Percentiles rank a stretch among this genome's conserved stretches.
Evolutionary conservation across 768 basidiomycete genomes (phyloP).

Genomic region (Leccinellum luteum): DNA sequence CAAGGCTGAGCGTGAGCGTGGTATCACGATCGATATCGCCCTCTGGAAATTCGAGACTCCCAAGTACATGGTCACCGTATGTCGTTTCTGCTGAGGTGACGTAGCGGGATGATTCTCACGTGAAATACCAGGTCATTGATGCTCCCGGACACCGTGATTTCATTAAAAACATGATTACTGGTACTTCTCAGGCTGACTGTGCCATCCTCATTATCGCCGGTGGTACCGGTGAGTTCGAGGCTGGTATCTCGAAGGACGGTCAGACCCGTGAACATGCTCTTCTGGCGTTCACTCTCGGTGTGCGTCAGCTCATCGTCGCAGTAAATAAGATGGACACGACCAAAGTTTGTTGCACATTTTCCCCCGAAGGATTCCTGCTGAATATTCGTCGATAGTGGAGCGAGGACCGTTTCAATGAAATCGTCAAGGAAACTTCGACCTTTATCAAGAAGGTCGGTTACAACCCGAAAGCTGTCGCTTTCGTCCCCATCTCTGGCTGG

Average conservation of each 20-base stretch:
- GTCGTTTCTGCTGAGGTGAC: slow-evolving; percentile 29
- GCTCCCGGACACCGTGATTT: slow-evolving; percentile 99
- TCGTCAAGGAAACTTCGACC: slow-evolving; percentile 93
- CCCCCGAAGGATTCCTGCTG: not conserved
- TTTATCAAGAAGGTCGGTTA: slow-evolving; percentile 99
- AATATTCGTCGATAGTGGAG: slow-evolving; percentile 69
- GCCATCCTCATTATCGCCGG: slow-evolving; percentile 99
- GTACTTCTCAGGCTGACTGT: slow-evolving; percentile 99
- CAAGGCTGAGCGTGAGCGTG: slow-evolving; percentile 99
- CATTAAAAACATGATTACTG: slow-evolving; percentile 99
- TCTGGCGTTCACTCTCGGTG: slow-evolving; percentile 99
- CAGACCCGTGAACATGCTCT: slow-evolving; percentile 99
- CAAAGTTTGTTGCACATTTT: slow-evolving; percentile 53
- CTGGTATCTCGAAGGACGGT: slow-evolving; percentile 99
- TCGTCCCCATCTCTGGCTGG: slow-evolving; percentile 99
- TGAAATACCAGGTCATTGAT: slow-evolving; percentile 81
- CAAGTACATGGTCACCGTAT: slow-evolving; percentile 87
- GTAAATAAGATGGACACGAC: slow-evolving; percentile 99
- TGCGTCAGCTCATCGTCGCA: slow-evolving; percentile 98
- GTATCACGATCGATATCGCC: slow-evolving; percentile 99
- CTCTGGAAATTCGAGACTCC: slow-evolving; percentile 99
- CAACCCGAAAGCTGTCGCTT: slow-evolving; percentile 98
- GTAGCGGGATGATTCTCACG: slow-evolving; percentile 1
- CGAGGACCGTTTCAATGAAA: slow-evolving; percentile 99
- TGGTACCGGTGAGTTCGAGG: slow-evolving; percentile 99